Evolutionary conservation across 371 early-diverging fungal genomes (phyloP).

Genomic region (Amoeboaphelidium protococcarum): DNA sequence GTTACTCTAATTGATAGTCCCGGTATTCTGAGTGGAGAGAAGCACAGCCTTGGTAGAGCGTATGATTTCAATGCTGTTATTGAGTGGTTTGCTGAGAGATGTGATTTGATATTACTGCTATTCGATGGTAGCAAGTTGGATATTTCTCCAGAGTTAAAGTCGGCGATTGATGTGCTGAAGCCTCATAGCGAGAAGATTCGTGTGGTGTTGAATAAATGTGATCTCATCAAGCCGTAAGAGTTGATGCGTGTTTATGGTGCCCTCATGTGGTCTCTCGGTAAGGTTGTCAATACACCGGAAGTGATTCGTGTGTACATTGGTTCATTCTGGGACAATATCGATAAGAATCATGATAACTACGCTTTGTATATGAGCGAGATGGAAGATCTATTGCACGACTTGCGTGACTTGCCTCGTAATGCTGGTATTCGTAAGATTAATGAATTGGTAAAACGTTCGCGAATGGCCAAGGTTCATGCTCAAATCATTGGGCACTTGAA

Average conservation of each 20-base stretch:
- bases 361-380: conserved; percentile 42
- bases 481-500: conserved; percentile 44
- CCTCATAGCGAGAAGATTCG: conserved; percentile 65
- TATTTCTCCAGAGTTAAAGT: conserved; percentile 66
- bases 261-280: conserved; percentile 59
- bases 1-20: conserved; percentile 68
- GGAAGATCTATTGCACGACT: conserved; percentile 39
- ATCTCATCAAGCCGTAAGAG: conserved; percentile 57
- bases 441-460: conserved; percentile 65
- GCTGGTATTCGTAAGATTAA: conserved; percentile 67
- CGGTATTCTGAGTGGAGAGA: conserved; percentile 59
- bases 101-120: conserved; percentile 51
- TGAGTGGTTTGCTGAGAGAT: conserved; percentile 68
- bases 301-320: conserved; percentile 56
- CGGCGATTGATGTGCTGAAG: conserved; percentile 39
- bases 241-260: conserved; percentile 76
- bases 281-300: conserved; percentile 56
- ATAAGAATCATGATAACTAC: conserved; percentile 32
- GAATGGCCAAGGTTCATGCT: conserved; percentile 54
- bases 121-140: conserved; percentile 73
- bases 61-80: conserved; percentile 57
- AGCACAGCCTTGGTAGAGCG: conserved; percentile 41
- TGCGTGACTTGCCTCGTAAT: conserved; percentile 44
- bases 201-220: conserved; percentile 60
- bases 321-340: conserved; percentile 30